Base-by-base conservation (phyloP, 179 eudicot genomes). In the Heliamphora pulchella region DNA sequence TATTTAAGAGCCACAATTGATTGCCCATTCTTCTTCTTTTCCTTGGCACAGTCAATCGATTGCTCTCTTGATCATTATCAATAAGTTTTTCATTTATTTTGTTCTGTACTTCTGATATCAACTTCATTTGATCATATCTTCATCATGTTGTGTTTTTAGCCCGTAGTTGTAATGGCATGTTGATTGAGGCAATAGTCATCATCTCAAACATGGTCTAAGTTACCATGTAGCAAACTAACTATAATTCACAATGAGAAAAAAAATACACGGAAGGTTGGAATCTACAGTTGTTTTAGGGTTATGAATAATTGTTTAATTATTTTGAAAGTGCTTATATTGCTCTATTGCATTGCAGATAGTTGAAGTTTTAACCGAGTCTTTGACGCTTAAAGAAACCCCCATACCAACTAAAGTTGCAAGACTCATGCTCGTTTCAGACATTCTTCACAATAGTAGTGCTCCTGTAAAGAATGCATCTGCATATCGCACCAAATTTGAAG, bases 361-460 rank as follows among this genome's bases (percentile, higher is more conserved):
- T 85, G 99, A 96, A 88, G 99, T 96, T 80, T 82, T 96, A 66
- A 94, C 94, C 0, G 99, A 94, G 84, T 96, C 99, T 2, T 85
- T 96, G 86, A 94, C 99, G 58, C 96, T 96, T 70, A 96, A 92
- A 86, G 99, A 96, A 88, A 96, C 99, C 64, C 92, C 98, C n/a
- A 96, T 96, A 77, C 99, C 99, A n/a, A 92, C 98, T 78, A 96
- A 96, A 94, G 99, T 94, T 87, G 96, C 99, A 22, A 89, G 99
- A 88, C 92, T 96, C 81, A 96, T 96, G 98, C 99, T 96, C 47
- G 97, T 96, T 63, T 96, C 99, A 53, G 99, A 96, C 82, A 88
- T 96, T 79, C 97, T 96, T 79, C 99, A 96, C 78, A 96, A 94
- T 78, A 96, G 99, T 84, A 96, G 97, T 85, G 98, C 97, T 79